These are phyloP conservation scores for Eucalyptus melliodora DNA, from an alignment of 345 rosid species.

Conservation along the genomic window DNA sequence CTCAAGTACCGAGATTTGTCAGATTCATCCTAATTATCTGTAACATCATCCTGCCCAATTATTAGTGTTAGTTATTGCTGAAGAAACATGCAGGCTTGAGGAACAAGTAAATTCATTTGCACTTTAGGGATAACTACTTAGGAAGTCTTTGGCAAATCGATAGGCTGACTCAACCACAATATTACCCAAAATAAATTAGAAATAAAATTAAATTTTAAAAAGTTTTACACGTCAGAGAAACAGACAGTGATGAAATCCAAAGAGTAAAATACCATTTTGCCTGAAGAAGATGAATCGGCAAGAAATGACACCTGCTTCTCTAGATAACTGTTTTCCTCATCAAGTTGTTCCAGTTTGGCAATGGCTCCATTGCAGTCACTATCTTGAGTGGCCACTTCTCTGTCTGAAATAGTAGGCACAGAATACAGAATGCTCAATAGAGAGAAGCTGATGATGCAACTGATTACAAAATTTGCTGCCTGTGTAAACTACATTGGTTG, in stretches of 20 bases:
- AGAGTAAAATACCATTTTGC: not conserved
- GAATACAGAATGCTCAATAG: not conserved
- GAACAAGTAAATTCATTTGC: not conserved
- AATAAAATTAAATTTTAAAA: not conserved
- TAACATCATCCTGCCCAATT: not conserved
- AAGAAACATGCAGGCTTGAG: not conserved
- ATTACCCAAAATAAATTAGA: not conserved
- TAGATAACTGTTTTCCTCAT: not conserved
- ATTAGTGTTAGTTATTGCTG: not conserved
- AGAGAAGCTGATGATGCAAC: not conserved
- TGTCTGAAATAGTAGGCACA: not conserved
- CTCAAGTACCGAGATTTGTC: not conserved
- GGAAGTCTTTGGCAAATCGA: not conserved
- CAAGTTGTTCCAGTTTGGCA: not conserved
- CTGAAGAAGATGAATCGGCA: not conserved
- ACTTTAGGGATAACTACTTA: not conserved
- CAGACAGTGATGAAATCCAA: not conserved
- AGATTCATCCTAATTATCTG: not conserved
- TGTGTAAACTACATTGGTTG: not conserved
- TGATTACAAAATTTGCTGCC: not conserved
- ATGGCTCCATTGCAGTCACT: not conserved
- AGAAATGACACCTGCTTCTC: not conserved
- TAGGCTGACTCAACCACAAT: not conserved
- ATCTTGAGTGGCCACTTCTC: not conserved
- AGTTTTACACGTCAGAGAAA: not conserved